These are phyloP conservation scores for Penicillium samsonianum DNA, from an alignment of 495 filamentous ascomycete species.

Conservation along the genomic window DNA sequence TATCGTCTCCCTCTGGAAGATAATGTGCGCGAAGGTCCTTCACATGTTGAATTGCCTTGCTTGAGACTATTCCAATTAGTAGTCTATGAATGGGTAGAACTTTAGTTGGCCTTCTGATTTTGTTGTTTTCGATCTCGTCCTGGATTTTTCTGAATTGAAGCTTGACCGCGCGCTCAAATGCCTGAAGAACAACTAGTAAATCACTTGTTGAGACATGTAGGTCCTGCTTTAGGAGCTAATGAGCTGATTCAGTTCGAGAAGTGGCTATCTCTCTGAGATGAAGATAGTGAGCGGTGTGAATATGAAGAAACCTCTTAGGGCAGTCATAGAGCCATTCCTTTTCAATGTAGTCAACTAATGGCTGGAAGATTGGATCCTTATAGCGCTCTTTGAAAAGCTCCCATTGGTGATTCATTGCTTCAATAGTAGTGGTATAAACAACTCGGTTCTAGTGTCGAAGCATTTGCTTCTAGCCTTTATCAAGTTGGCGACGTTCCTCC, in stretches of 20 bases:
- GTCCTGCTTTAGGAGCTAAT: not conserved
- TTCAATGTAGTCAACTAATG: not conserved
- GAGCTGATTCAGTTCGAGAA: not conserved
- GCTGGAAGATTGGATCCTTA: not conserved
- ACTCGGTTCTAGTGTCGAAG: not conserved
- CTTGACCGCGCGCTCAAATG: not conserved
- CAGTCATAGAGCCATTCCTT: not conserved
- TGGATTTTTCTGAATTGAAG: not conserved
- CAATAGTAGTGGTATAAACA: not conserved
- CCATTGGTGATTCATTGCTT: not conserved
- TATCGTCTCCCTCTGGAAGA: no score
- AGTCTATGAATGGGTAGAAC: no score
- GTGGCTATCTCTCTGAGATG: not conserved
- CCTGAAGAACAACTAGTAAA: not conserved
- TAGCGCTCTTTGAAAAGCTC: not conserved
- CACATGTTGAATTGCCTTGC: no score
- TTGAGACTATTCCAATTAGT: no score
- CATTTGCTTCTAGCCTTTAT: not conserved
- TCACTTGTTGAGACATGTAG: not conserved
- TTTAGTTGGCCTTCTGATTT: no score
- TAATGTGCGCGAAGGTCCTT: no score
- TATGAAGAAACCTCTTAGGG: no score
- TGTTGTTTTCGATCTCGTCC: not conserved
- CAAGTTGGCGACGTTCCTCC: not conserved
- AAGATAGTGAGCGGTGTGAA: not conserved